These are phyloP conservation scores for Dionaea muscipula DNA, from an alignment of 179 eudicot species.

Conservation along the genomic window DNA sequence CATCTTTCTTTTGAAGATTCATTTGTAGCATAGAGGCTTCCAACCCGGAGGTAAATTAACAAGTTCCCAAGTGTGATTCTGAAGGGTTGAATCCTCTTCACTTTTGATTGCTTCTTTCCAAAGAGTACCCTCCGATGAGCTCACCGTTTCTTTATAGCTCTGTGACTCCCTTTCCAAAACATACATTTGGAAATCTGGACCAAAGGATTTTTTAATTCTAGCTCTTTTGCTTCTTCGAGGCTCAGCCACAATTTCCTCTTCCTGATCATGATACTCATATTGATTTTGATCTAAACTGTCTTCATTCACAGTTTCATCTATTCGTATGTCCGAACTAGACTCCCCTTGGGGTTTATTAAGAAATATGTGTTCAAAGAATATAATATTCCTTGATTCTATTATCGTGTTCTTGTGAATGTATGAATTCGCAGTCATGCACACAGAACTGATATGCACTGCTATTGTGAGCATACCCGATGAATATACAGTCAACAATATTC, in stretches of 20 bases:
- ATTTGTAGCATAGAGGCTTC: too few relatives aligned
- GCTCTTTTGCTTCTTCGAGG: too few relatives aligned
- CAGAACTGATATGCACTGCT: conserved; percentile 9
- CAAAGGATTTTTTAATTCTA: too few relatives aligned
- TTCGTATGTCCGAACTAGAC: too few relatives aligned
- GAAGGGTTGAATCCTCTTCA: neutral
- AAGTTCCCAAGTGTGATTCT: neutral
- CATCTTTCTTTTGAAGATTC: too few relatives aligned
- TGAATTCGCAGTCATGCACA: neutral
- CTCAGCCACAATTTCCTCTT: too few relatives aligned
- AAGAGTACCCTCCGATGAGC: neutral
- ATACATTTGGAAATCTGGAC: too few relatives aligned
- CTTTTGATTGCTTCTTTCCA: too few relatives aligned
- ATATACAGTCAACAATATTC: conserved; percentile 7
- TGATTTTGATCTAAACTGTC: too few relatives aligned
- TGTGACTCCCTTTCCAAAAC: neutral
- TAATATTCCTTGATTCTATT: neutral
- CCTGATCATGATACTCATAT: too few relatives aligned
- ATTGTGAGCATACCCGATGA: conserved; percentile 7
- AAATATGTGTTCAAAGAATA: neutral
- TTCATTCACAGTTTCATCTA: too few relatives aligned
- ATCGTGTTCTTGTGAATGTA: neutral
- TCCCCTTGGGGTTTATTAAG: too few relatives aligned
- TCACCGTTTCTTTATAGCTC: neutral
- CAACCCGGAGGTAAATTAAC: neutral